phyloP scores from a whole-genome alignment of 2,329 filamentous ascomycete species.

The Biscogniauxia mediterranea region DNA sequence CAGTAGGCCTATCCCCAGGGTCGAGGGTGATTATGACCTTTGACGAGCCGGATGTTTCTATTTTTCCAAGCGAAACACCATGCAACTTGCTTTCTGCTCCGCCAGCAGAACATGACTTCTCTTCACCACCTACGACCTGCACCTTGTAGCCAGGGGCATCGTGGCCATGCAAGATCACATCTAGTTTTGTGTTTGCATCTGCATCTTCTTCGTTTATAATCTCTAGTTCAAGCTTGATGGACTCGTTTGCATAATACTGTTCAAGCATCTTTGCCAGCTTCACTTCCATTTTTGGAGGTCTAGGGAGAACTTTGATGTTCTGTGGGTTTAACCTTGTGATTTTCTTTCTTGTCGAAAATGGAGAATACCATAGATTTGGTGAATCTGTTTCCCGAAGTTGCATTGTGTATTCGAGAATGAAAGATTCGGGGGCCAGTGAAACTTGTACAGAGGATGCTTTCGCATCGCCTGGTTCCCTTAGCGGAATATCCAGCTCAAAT shows the following conservation, averaged over 20 bases:
- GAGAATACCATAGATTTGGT: conserved; percentile 50
- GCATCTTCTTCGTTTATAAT: conserved; percentile 82
- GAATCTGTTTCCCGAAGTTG: conserved; percentile 44
- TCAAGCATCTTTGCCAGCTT: conserved; percentile 58
- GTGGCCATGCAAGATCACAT: conserved; percentile 65
- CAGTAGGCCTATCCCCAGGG: conserved; percentile 49
- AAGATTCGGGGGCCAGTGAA: conserved; percentile 60
- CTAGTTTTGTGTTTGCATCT: conserved; percentile 68
- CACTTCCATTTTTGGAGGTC: conserved; percentile 89
- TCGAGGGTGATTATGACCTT: conserved; percentile 48
- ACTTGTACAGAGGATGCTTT: conserved; percentile 64
- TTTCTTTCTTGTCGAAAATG: conserved; percentile 42
- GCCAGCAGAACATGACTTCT: conserved; percentile 31
- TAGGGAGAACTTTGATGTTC: conserved; percentile 72
- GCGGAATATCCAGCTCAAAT: conserved; percentile 67
- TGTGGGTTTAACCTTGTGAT: conserved; percentile 50
- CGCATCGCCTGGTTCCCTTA: conserved; percentile 80
- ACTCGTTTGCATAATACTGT: conserved; percentile 85
- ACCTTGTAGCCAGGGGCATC: conserved; percentile 47
- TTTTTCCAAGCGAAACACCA: conserved; percentile 44
- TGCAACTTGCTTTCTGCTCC: conserved; percentile 44
- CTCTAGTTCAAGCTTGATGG: conserved; percentile 64
- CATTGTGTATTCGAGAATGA: conserved; percentile 66
- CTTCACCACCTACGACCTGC: conserved; percentile 34
- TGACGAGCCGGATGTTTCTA: conserved; percentile 45